A percentile compares a stretch with the other conserved stretches of the same genome.
These are phyloP conservation scores for Alternaria gaisen DNA, from an alignment of 2,329 filamentous ascomycete species.

Conservation along the genomic window DNA sequence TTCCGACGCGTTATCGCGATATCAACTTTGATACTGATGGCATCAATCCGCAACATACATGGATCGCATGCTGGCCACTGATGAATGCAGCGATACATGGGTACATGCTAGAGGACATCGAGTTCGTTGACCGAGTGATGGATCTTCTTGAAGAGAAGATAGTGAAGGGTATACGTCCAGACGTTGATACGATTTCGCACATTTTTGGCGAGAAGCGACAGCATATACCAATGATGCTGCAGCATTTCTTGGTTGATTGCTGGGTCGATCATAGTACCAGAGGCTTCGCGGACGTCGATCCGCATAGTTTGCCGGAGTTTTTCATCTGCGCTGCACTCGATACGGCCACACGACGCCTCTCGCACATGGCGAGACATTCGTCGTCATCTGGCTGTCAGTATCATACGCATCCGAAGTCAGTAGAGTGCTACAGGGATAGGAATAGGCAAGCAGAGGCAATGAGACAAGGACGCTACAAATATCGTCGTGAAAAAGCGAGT, in stretches of 20 bases:
- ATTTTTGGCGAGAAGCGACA: conserved; percentile 14
- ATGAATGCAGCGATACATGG: conserved; percentile 29
- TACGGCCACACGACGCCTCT: conserved; percentile 9
- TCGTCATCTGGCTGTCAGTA: conserved; percentile 12
- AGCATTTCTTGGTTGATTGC: conserved; percentile 23
- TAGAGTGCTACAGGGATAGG: conserved; percentile 17
- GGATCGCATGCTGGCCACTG: conserved; percentile 22
- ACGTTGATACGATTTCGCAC: conserved; percentile 24
- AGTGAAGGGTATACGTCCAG: conserved; percentile 1
- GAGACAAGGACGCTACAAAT: not conserved
- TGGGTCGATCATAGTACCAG: conserved; percentile 10
- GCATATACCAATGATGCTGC: conserved; percentile 7
- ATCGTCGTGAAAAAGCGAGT: not conserved
- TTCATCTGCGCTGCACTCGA: conserved; percentile 15
- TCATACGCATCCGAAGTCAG: conserved; percentile 15
- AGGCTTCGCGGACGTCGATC: not conserved
- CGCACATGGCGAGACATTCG: not conserved
- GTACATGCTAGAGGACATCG: conserved; percentile 11
- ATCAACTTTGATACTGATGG: not conserved
- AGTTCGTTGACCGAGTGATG: conserved; percentile 26
- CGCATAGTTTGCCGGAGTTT: not conserved
- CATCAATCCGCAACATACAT: conserved; percentile 9
- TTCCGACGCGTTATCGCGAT: not conserved
- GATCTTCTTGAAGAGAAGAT: conserved; percentile 21
- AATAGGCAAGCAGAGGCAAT: not conserved